Base-by-base conservation (phyloP, 371 early-diverging fungal species). In the Mucor lusitanicus region DNA sequence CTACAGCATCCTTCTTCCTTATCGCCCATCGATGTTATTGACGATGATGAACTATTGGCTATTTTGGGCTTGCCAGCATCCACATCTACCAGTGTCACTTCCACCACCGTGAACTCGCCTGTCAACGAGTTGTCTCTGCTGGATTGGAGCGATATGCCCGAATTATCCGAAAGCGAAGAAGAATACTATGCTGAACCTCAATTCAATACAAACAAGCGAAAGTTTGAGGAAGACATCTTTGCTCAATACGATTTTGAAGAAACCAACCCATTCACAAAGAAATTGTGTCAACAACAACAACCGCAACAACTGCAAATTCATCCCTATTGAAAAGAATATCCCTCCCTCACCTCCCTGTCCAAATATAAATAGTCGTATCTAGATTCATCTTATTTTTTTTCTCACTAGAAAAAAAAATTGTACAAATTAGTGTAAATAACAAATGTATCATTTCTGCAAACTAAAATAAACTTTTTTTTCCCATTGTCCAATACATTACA, bases 161-260 rank as follows among this genome's bases (percentile, higher is more conserved):
- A 70, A 55, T 19, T 65, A 27, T 61, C 55, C 3, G 65, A 64
- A 33, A 32, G 59, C 15, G 70, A 69, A 32, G 65, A 65, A n/a
- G 70, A 62, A 28, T 61, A 48, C 28, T 6, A 40, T 44, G 28
- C 28, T 59, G 25, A 42, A 37, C 21, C 25, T 60, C 30, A 17
- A 25, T 15, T 3, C 15, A 32, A 3, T n/a, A 19, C 13, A 11
- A 32, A 60, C 17, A 69, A 73, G 23, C 61, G 71, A 48, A 70
- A 66, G 32, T 53, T 50, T 23, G 56, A 68, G 7, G 65, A 70
- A 8, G 75, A 75, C 30, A 44, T 69, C 1, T 69, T 75, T 50
- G 69, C 65, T 53, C 53, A 66, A n/a, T 63, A 69, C 46, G 76
- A 75, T 32, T 69, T 75, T 33, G 70, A 59, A 27, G 61, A 61